Evolutionary conservation across 23 red algal species (phyloP).

Genomic region (Gracilaria domingensis): DNA sequence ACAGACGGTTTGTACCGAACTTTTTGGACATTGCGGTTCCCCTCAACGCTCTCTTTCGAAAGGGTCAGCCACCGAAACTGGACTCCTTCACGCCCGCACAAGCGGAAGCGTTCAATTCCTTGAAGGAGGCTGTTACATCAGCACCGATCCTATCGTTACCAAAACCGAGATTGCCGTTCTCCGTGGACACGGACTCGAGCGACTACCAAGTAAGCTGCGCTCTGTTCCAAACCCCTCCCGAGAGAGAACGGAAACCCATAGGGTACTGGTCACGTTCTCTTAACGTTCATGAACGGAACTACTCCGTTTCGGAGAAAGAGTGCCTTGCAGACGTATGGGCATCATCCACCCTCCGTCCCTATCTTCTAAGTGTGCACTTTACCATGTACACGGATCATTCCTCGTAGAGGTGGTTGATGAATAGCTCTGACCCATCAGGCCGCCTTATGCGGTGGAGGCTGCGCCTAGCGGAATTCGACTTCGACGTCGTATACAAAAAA

Average conservation of each 20-base stretch:
- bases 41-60: neutral
- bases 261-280: neutral
- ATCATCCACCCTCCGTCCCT: neutral
- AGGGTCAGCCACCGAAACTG: constrained; percentile 8
- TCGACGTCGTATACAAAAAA: too few relatives aligned
- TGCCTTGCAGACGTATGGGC: neutral
- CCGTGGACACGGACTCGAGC: constrained; percentile 4
- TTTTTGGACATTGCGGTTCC: neutral
- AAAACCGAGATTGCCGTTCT: neutral
- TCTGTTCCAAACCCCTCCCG: neutral
- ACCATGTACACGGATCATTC: constrained; percentile 8
- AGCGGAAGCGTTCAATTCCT: too few relatives aligned
- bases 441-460: too few relatives aligned
- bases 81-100: too few relatives aligned
- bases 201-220: neutral
- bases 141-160: neutral
- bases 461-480: neutral
- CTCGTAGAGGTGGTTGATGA: constrained; percentile 2
- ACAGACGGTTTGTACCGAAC: constrained; percentile 34
- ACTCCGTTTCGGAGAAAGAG: neutral
- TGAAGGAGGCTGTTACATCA: too few relatives aligned
- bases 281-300: neutral
- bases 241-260: neutral
- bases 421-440: neutral
- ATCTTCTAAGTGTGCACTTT: neutral